phyloP scores from a whole-genome alignment of 768 basidiomycete species.

The Lyophyllum atratum region DNA sequence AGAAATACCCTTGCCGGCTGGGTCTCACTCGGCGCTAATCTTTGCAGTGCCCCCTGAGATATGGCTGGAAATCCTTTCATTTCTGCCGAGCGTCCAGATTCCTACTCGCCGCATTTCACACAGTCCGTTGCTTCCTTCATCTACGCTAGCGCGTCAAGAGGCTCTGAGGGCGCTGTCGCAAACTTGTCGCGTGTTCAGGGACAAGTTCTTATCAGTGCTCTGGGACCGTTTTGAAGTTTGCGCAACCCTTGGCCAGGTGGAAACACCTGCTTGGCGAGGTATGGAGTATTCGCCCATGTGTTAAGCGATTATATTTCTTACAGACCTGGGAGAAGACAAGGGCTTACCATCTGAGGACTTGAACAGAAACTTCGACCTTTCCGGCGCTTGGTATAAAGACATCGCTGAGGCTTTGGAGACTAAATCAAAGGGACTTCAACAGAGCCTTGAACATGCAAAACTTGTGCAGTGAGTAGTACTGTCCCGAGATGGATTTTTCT shows the following conservation, averaged over 20 bases:
- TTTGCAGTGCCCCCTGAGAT: slow-evolving; percentile 31
- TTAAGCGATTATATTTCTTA: background rate
- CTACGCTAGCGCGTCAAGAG: slow-evolving; percentile 27
- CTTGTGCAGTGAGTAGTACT: slow-evolving; percentile 24
- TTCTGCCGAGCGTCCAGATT: slow-evolving; percentile 22
- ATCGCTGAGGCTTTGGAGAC: slow-evolving; percentile 24
- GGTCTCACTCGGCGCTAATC: slow-evolving; percentile 5
- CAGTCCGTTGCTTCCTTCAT: slow-evolving; percentile 16
- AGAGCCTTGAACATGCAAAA: slow-evolving; percentile 21
- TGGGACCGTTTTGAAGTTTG: slow-evolving; percentile 35
- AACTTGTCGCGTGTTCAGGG: slow-evolving; percentile 28
- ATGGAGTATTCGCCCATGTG: background rate
- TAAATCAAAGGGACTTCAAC: slow-evolving; percentile 24
- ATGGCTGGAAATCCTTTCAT: slow-evolving; percentile 31
- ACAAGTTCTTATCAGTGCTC: slow-evolving; percentile 27
- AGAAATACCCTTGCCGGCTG: background rate
- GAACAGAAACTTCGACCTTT: background rate
- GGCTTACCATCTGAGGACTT: background rate
- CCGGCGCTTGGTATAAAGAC: slow-evolving; percentile 24
- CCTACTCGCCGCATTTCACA: slow-evolving; percentile 15
- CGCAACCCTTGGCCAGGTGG: slow-evolving; percentile 7
- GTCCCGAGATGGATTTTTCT: background rate
- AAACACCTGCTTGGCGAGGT: background rate
- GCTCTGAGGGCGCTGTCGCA: slow-evolving; percentile 35
- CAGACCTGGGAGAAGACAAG: too few relatives aligned